These are phyloP conservation scores for Cajanus cajan DNA, from an alignment of 306 rosid species.

Conservation along the genomic window DNA sequence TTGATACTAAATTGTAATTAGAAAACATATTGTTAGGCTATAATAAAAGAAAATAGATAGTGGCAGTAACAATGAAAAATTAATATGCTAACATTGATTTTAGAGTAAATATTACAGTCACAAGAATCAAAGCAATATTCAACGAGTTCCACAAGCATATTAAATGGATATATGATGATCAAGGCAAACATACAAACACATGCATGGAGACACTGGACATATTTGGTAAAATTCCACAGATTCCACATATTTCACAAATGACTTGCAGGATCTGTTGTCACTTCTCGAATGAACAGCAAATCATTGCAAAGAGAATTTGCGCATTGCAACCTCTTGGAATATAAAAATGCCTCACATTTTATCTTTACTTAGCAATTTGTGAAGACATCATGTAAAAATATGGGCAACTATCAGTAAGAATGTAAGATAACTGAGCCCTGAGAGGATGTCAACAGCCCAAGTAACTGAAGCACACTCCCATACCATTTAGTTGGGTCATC, in stretches of 20 bases:
- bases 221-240: neutral
- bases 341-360: neutral
- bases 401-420: neutral
- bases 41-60: neutral
- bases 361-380: neutral
- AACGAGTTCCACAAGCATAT: conserved; percentile 1
- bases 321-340: neutral
- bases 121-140: conserved; percentile 7
- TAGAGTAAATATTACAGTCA: neutral
- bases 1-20: conserved; percentile 53
- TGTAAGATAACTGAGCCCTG: neutral
- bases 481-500: neutral
- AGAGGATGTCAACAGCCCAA: conserved; percentile 15
- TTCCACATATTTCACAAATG: neutral
- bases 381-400: neutral
- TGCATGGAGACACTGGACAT: neutral
- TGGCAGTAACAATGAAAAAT: neutral
- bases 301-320: neutral
- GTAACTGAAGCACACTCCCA: neutral
- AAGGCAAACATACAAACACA: conserved; percentile 12
- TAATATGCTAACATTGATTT: neutral
- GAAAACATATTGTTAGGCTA: conserved; percentile 27
- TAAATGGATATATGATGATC: neutral
- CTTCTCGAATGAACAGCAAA: neutral
- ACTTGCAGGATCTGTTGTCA: neutral